A percentile compares a stretch with the other conserved stretches of the same genome.
Conservation (phyloP, 805 yeast species). For the Wickerhamia fluorescens region DNA sequence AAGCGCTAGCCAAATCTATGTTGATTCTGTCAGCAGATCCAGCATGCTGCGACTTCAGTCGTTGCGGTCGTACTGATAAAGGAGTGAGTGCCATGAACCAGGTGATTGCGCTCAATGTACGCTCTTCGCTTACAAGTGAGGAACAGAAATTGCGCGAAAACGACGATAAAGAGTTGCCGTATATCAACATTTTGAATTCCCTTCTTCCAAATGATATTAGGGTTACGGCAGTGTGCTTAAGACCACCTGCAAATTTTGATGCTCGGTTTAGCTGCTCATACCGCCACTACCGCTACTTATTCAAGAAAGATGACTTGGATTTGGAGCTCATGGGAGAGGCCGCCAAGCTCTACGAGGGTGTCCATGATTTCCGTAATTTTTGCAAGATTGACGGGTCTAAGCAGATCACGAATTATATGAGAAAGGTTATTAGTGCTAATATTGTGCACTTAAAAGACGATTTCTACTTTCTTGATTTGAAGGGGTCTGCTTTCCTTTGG, state of each 20-base stretch:
- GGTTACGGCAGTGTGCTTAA: slow-evolving; percentile 70
- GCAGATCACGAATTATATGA: slow-evolving; percentile 72
- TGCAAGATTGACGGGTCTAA: slow-evolving; percentile 93
- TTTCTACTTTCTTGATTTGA: slow-evolving; percentile 63
- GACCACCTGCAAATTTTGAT: slow-evolving; percentile 80
- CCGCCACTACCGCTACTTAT: slow-evolving; percentile 82
- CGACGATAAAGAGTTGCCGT: slow-evolving; percentile 70
- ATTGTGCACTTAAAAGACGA: slow-evolving; percentile 39
- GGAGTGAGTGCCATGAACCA: slow-evolving; percentile 98
- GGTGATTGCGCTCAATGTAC: slow-evolving; percentile 71
- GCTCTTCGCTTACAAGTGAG: slow-evolving; percentile 59
- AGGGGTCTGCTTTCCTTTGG: slow-evolving; percentile 92
- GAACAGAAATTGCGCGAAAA: slow-evolving; percentile 51
- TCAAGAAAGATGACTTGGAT: slow-evolving; percentile 49
- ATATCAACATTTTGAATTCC: slow-evolving; percentile 67
- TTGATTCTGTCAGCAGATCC: slow-evolving; percentile 58
- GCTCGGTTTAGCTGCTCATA: slow-evolving; percentile 87
- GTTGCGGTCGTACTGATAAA: slow-evolving; percentile 92
- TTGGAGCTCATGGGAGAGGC: slow-evolving; percentile 64
- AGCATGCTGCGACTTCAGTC: slow-evolving; percentile 60
- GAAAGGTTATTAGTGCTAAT: slow-evolving; percentile 51
- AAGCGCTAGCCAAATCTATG: slow-evolving; percentile 62
- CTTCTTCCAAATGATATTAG: slow-evolving; percentile 76
- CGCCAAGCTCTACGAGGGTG: slow-evolving; percentile 56
- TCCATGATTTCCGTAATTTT: slow-evolving; percentile 87